phyloP scores from a whole-genome alignment of 352 stramenopile genomes.

The Globisporangium middletonii region DNA sequence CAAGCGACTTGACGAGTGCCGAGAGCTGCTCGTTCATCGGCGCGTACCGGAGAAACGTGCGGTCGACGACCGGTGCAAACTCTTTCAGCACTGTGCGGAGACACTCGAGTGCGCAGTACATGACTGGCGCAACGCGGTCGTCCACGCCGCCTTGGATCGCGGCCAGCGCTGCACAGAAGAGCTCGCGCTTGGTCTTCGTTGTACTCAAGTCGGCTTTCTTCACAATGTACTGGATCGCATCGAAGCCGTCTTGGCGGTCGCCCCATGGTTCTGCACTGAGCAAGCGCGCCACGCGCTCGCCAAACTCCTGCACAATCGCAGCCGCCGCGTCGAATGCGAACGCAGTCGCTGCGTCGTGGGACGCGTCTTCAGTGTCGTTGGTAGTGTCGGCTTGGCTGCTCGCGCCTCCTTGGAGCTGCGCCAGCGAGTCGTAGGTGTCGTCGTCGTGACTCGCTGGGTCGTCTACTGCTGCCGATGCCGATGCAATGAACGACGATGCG shows the following conservation, averaged over 20 bases:
- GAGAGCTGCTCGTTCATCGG: conserved; percentile 60
- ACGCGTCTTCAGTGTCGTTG: conserved; percentile 1
- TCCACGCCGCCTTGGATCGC: conserved; percentile 70
- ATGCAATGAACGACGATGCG: conserved; percentile 31
- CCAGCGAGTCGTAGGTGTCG: not conserved
- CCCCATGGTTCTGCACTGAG: conserved; percentile 72
- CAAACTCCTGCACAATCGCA: conserved; percentile 62
- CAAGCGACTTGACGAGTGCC: conserved; percentile 35
- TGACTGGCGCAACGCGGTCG: conserved; percentile 69
- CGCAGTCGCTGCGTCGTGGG: conserved; percentile 7
- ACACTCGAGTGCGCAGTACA: conserved; percentile 81
- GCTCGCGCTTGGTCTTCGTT: conserved; percentile 31
- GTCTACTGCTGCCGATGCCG: not conserved
- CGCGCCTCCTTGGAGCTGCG: not conserved
- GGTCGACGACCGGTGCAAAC: conserved; percentile 46
- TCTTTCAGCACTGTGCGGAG: conserved; percentile 57
- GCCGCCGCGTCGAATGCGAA: conserved; percentile 54
- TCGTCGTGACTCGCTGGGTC: conserved; percentile 20
- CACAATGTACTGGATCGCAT: conserved; percentile 55
- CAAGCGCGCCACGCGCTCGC: conserved; percentile 59
- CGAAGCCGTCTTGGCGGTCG: conserved; percentile 74
- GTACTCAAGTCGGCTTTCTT: conserved; percentile 55
- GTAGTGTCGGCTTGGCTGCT: conserved; percentile 1
- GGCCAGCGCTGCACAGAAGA: conserved; percentile 61
- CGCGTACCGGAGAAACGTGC: conserved; percentile 28